These are phyloP conservation scores for Eimeria zaria DNA, from an alignment of 169 alveolate genomes.

Conservation along the genomic window DNA sequence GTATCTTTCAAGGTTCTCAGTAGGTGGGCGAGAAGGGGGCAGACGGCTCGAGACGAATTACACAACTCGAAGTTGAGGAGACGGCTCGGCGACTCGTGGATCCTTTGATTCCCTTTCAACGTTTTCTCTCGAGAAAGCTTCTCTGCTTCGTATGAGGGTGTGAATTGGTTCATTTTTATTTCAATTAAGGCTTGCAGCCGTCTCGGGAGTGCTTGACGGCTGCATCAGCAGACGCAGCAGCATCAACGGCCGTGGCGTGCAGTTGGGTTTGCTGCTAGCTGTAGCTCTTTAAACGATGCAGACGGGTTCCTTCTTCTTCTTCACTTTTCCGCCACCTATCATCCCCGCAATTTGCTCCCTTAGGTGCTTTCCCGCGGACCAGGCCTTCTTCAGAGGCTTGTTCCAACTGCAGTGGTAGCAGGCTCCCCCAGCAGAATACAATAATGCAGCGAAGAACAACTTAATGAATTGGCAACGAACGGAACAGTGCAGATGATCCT, in stretches of 20 bases:
- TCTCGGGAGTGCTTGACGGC: neutral
- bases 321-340: neutral
- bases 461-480: neutral
- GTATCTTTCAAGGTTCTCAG: neutral
- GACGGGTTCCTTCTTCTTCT: neutral
- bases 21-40: neutral
- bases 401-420: neutral
- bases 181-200: neutral
- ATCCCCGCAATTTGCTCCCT: neutral
- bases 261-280: slow-evolving; percentile 9
- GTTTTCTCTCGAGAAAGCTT: neutral
- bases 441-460: neutral
- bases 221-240: neutral
- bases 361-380: neutral
- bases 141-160: neutral
- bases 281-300: slow-evolving; percentile 1
- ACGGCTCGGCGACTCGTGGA: neutral
- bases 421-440: neutral
- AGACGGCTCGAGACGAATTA: neutral
- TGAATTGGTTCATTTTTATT: neutral
- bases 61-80: neutral
- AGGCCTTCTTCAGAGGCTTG: neutral
- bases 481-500: neutral
- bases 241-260: neutral
- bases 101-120: neutral